phyloP scores from a whole-genome alignment of 805 yeast species.

The Pichia deserticola region DNA sequence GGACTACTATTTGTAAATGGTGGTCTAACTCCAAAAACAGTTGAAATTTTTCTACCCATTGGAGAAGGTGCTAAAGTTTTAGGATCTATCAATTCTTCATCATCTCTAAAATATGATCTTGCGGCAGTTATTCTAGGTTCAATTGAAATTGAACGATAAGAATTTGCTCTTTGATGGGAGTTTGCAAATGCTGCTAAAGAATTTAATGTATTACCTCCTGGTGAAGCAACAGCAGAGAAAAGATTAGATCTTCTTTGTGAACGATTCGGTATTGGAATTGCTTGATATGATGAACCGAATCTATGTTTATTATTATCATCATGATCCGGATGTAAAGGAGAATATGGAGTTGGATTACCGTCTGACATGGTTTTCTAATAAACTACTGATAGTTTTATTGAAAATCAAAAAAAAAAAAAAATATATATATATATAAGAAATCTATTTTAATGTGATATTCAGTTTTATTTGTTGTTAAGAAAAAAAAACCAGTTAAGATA shows the following conservation, averaged over 20 bases:
- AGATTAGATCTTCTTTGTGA: background rate
- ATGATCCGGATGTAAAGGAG: background rate
- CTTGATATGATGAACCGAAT: slow-evolving; percentile 3
- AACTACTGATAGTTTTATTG: no score
- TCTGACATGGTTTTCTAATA: background rate
- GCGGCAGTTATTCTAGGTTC: slow-evolving; percentile 50
- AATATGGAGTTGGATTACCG: slow-evolving; percentile 1
- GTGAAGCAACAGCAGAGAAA: slow-evolving; percentile 6
- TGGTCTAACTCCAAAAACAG: slow-evolving; percentile 31
- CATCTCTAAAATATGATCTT: slow-evolving; percentile 57
- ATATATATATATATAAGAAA: no score
- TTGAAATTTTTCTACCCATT: slow-evolving; percentile 57
- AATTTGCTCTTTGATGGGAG: slow-evolving; percentile 72
- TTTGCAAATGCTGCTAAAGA: slow-evolving; percentile 74
- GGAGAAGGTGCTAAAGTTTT: slow-evolving; percentile 58
- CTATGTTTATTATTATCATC: slow-evolving; percentile 1
- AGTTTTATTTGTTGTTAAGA: no score
- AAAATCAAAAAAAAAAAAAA: no score
- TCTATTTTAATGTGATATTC: no score
- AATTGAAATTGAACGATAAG: slow-evolving; percentile 46
- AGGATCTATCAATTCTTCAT: slow-evolving; percentile 64
- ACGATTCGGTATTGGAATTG: slow-evolving; percentile 6
- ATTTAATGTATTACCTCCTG: background rate
- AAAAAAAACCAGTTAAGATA: no score
- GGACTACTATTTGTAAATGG: slow-evolving; percentile 4